phyloP scores from a whole-genome alignment of 495 filamentous ascomycete species.

The Viridothelium virens region DNA sequence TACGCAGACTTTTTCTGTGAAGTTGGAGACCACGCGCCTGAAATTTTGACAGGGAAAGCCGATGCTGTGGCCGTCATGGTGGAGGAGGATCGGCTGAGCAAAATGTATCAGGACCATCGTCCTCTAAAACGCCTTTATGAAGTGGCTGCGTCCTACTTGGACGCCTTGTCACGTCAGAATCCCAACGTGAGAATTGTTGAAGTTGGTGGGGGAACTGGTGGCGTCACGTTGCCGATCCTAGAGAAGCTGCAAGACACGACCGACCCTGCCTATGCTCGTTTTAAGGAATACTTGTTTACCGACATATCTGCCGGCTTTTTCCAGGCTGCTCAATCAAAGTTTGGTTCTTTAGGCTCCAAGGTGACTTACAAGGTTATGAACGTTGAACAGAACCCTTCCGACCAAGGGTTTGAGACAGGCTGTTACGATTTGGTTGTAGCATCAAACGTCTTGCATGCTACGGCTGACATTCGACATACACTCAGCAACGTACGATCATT shows the following conservation, averaged over 20 bases:
- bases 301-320: slow-evolving; percentile 24
- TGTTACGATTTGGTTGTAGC: slow-evolving; percentile 25
- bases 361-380: slow-evolving; percentile 20
- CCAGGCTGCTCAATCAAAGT: slow-evolving; percentile 17
- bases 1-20: background rate
- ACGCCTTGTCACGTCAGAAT: slow-evolving; percentile 15
- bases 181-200: slow-evolving; percentile 22
- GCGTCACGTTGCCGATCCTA: slow-evolving; percentile 15
- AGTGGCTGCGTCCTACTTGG: background rate
- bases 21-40: slow-evolving; percentile 13
- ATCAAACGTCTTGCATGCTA: slow-evolving; percentile 21
- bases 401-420: slow-evolving; percentile 21
- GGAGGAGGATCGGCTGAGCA: slow-evolving; percentile 16
- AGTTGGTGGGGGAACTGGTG: slow-evolving; percentile 26
- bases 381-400: slow-evolving; percentile 21
- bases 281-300: slow-evolving; percentile 19
- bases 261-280: background rate
- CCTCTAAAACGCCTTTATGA: background rate
- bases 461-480: slow-evolving; percentile 13
- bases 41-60: slow-evolving; percentile 11
- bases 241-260: background rate
- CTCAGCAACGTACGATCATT: slow-evolving; percentile 15
- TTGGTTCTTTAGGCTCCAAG: slow-evolving; percentile 9
- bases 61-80: slow-evolving; percentile 17
- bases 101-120: slow-evolving; percentile 14